A percentile compares a stretch with the other conserved stretches of the same genome.
phyloP scores from a whole-genome alignment of 768 basidiomycete species.

The Mycena polygramma region DNA sequence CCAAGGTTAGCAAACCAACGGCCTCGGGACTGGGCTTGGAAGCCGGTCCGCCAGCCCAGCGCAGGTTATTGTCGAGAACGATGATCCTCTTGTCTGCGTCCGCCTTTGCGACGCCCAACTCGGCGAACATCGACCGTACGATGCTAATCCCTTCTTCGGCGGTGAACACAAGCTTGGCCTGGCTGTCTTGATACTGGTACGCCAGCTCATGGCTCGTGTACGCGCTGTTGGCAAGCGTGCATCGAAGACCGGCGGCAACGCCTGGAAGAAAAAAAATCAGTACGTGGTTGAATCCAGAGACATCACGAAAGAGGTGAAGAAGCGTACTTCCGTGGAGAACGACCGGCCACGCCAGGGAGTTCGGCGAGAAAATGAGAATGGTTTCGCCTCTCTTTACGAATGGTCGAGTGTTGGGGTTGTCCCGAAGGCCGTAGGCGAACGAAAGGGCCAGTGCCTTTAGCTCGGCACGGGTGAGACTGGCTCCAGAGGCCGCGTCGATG shows the following conservation, averaged over 20 bases:
- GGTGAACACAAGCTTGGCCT: constrained; percentile 62
- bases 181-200: constrained; percentile 68
- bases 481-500: constrained; percentile 40
- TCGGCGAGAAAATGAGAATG: constrained; percentile 67
- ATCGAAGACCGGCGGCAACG: constrained; percentile 64
- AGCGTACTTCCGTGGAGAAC: constrained; percentile 50
- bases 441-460: constrained; percentile 38
- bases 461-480: constrained; percentile 37
- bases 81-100: constrained; percentile 32
- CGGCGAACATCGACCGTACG: constrained; percentile 39
- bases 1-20: constrained; percentile 23
- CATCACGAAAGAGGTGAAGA: neutral
- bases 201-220: constrained; percentile 68
- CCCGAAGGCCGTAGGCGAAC: constrained; percentile 42
- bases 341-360: constrained; percentile 66
- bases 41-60: constrained; percentile 35
- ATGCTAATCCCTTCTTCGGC: constrained; percentile 54
- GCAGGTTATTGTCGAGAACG: constrained; percentile 20
- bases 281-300: too few species aligned
- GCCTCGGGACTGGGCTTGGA: neutral
- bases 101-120: constrained; percentile 31
- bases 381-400: constrained; percentile 57
- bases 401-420: constrained; percentile 39
- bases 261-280: constrained; percentile 32
- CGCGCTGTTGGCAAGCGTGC: constrained; percentile 67